phyloP scores from a whole-genome alignment of 371 early-diverging fungal species.

The Zychaea mexicana region DNA sequence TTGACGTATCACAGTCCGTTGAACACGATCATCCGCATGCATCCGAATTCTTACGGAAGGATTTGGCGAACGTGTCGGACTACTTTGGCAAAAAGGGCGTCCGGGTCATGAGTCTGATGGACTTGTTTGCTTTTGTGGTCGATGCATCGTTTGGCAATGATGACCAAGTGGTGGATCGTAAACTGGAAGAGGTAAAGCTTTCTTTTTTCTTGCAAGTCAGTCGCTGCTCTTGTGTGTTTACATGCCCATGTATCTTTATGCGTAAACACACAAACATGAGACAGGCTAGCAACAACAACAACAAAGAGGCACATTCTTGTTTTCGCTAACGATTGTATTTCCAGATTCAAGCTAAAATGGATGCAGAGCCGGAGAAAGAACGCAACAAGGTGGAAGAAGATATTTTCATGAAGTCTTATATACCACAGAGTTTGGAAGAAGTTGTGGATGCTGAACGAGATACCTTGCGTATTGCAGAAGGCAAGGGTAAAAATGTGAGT shows the following conservation, averaged over 20 bases:
- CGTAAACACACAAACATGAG: neutral
- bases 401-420: conserved; percentile 90
- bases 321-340: neutral
- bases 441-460: conserved; percentile 91
- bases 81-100: conserved; percentile 91
- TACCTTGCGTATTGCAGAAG: conserved; percentile 71
- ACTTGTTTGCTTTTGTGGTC: conserved; percentile 91
- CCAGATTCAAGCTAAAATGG: conserved; percentile 42
- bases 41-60: conserved; percentile 96
- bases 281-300: neutral
- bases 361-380: conserved; percentile 31
- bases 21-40: conserved; percentile 99
- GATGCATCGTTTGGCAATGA: conserved; percentile 61
- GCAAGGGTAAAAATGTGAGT: conserved; percentile 71
- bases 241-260: neutral
- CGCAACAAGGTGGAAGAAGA: conserved; percentile 77
- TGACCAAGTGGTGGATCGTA: conserved; percentile 68
- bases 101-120: conserved; percentile 78
- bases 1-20: conserved; percentile 99
- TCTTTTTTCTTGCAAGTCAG: no score
- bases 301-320: no score
- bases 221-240: neutral
- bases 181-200: conserved; percentile 62
- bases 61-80: conserved; percentile 94
- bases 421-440: conserved; percentile 92